A percentile compares a stretch with the other conserved stretches of the same genome.
phyloP scores from a whole-genome alignment of 2,329 filamentous ascomycete species.

The Thermomyces lanuginosus region DNA sequence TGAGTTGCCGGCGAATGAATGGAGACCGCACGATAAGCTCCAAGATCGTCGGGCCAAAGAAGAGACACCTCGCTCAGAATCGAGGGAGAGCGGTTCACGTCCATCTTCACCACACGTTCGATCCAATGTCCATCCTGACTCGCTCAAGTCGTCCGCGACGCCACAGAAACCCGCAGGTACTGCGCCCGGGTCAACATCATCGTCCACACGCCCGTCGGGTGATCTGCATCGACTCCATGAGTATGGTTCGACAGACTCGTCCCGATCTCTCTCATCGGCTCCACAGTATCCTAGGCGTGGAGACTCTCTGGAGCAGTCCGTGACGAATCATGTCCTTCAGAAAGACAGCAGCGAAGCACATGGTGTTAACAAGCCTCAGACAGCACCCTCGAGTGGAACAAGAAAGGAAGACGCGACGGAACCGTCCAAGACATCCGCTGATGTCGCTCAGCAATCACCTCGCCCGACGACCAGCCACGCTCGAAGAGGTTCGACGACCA shows the following conservation, averaged over 20 bases:
- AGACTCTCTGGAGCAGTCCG: conserved; percentile 40
- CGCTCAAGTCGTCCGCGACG: too few relatives aligned
- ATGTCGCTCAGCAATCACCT: conserved; percentile 2
- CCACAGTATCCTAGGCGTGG: conserved; percentile 36
- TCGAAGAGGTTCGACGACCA: conserved; percentile 35
- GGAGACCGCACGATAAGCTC: too few relatives aligned
- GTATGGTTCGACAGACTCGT: conserved; percentile 30
- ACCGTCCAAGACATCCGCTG: conserved; percentile 4
- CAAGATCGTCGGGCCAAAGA: too few relatives aligned
- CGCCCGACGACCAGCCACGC: conserved; percentile 7
- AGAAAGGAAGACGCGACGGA: conserved; percentile 3
- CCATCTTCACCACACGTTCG: too few relatives aligned
- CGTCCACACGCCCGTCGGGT: conserved; percentile 36
- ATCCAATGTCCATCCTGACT: too few relatives aligned
- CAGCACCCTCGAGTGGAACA: too few relatives aligned
- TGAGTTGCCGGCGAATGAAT: too few relatives aligned
- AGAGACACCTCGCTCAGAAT: too few relatives aligned
- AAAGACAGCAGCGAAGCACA: conserved; percentile 51
- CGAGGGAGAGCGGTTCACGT: too few relatives aligned
- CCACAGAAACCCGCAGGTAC: conserved; percentile 6
- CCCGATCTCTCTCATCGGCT: conserved; percentile 17
- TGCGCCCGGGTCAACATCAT: conserved; percentile 20
- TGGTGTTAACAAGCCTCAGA: too few relatives aligned
- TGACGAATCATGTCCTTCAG: conserved; percentile 39
- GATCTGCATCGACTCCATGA: conserved; percentile 41